Evolutionary conservation across 2,329 filamentous ascomycete genomes (phyloP).

Genomic region (Penicillium psychrosexuale): DNA sequence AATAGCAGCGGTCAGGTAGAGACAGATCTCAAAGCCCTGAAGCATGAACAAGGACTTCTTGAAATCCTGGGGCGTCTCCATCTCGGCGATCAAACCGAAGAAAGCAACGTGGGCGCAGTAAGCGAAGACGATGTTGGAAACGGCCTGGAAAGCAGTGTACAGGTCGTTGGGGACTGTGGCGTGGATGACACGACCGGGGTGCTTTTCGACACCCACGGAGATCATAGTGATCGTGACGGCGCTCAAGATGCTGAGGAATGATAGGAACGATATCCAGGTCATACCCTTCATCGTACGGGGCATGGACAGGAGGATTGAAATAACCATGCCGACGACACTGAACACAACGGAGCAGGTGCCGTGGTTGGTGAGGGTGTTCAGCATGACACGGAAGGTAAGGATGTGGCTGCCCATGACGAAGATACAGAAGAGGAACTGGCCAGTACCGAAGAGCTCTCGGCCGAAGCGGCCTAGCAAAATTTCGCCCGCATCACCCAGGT

Average conservation of each 20-base stretch:
- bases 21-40: conserved; percentile 56
- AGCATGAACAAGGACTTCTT: conserved; percentile 61
- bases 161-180: conserved; percentile 46
- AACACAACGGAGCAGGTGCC: conserved; percentile 63
- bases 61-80: conserved; percentile 60
- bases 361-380: conserved; percentile 62
- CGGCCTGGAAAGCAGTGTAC: conserved; percentile 58
- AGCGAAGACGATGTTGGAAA: conserved; percentile 68
- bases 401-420: conserved; percentile 70
- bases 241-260: conserved; percentile 61
- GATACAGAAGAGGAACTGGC: conserved; percentile 62
- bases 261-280: conserved; percentile 58
- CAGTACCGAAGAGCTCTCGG: conserved; percentile 60
- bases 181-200: conserved; percentile 37
- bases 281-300: conserved; percentile 63
- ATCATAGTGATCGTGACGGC: conserved; percentile 67
- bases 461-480: conserved; percentile 61
- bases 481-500: conserved; percentile 65
- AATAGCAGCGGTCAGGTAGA: conserved; percentile 64
- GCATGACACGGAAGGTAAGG: conserved; percentile 66
- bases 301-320: conserved; percentile 47
- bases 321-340: conserved; percentile 56
- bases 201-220: conserved; percentile 56
- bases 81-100: conserved; percentile 64
- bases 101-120: conserved; percentile 68